Percentiles rank a stretch among this genome's conserved stretches.
These are phyloP conservation scores for Pontederia crassipes DNA, from an alignment of 176 grass and related monocot species.

Conservation along the genomic window DNA sequence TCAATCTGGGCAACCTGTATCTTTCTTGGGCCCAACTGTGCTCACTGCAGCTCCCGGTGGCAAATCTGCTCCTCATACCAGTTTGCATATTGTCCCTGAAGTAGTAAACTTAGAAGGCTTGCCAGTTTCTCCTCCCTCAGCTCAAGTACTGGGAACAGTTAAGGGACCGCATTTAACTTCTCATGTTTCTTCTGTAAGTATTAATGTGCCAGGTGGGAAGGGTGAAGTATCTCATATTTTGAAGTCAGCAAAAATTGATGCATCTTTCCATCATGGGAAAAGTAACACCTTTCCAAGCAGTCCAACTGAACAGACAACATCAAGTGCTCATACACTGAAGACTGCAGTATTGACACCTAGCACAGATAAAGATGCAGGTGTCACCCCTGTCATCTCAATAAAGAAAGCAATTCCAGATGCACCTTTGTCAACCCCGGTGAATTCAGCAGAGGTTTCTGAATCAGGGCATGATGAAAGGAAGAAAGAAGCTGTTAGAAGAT, in stretches of 20 bases:
- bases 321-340: background rate
- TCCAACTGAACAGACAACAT: background rate
- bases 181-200: slow-evolving; percentile 27
- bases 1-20: slow-evolving; percentile 26
- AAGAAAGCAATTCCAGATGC: background rate
- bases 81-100: slow-evolving; percentile 16
- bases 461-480: slow-evolving; percentile 38
- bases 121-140: slow-evolving; percentile 21
- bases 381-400: background rate
- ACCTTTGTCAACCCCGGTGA: background rate
- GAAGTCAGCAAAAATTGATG: background rate
- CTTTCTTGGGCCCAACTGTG: slow-evolving; percentile 32
- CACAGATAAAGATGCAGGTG: background rate
- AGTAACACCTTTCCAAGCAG: background rate
- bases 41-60: slow-evolving; percentile 11
- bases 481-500: slow-evolving; percentile 36
- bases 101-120: slow-evolving; percentile 15
- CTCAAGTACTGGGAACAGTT: slow-evolving; percentile 22
- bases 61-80: background rate
- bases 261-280: background rate
- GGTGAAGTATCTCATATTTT: background rate
- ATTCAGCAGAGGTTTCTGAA: background rate
- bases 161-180: slow-evolving; percentile 14
- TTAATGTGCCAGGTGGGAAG: slow-evolving; percentile 14
- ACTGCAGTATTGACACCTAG: background rate